These are phyloP conservation scores for Aspergillus thermomutatus DNA, from an alignment of 2,329 filamentous ascomycete genomes.

Conservation along the genomic window DNA sequence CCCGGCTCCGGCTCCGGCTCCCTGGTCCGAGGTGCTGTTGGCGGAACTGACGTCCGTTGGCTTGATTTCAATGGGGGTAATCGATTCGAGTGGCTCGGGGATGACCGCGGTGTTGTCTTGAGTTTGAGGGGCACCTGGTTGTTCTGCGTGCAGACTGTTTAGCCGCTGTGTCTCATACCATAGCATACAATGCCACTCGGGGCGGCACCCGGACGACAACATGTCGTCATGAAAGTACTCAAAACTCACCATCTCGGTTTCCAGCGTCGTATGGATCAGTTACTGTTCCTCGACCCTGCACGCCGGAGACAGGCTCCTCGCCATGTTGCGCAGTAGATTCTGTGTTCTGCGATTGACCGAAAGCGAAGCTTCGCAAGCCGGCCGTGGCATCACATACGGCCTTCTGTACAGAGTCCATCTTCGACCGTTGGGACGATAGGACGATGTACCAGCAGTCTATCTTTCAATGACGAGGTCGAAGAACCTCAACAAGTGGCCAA, in stretches of 20 bases:
- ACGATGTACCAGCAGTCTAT: neutral
- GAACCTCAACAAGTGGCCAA: too few species aligned
- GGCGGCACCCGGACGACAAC: neutral
- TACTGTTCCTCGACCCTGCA: slow-evolving; percentile 62
- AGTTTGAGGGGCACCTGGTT: slow-evolving; percentile 22
- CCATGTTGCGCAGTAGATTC: slow-evolving; percentile 31
- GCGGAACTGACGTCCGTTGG: slow-evolving; percentile 3
- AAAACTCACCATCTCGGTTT: slow-evolving; percentile 59
- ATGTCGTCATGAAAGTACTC: neutral
- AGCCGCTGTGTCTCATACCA: neutral
- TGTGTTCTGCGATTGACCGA: neutral
- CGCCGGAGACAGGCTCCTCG: slow-evolving; percentile 69
- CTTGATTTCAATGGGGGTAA: slow-evolving; percentile 8
- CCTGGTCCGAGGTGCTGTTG: slow-evolving; percentile 6
- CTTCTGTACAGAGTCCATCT: neutral
- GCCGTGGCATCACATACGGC: neutral
- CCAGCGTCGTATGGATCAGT: slow-evolving; percentile 77
- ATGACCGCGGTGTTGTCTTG: slow-evolving; percentile 22
- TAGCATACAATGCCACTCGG: neutral
- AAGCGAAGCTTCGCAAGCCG: neutral
- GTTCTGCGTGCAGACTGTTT: slow-evolving; percentile 16
- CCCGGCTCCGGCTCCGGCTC: neutral
- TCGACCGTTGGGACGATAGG: neutral
- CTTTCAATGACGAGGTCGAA: neutral
- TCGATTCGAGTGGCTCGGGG: slow-evolving; percentile 10